Conservation (phyloP, 495 filamentous ascomycete genomes). For the Chaetomium tenue region DNA sequence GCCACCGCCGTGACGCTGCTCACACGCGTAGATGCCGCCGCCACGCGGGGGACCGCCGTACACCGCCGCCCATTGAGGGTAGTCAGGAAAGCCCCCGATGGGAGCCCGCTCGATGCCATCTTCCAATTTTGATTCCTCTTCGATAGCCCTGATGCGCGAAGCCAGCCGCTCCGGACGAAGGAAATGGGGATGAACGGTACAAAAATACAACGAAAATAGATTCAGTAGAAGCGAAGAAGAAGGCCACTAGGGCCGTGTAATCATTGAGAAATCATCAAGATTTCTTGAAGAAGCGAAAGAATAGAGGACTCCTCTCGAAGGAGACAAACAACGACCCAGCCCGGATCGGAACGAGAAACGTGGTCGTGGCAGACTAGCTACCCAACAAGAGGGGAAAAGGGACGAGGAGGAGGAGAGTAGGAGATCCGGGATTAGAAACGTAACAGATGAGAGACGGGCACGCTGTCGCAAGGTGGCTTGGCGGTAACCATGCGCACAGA, state of each 20-base stretch:
- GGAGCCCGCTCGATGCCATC: slow-evolving; percentile 36
- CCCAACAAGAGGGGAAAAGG: slow-evolving; percentile 28
- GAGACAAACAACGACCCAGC: slow-evolving; percentile 31
- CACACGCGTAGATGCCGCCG: not conserved
- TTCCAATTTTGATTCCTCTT: slow-evolving; percentile 29
- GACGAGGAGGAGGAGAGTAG: slow-evolving; percentile 13
- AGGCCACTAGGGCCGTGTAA: slow-evolving; percentile 44
- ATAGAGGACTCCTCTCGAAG: slow-evolving; percentile 29
- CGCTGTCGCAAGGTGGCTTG: not conserved
- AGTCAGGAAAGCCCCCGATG: slow-evolving; percentile 44
- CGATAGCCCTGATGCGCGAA: slow-evolving; percentile 33
- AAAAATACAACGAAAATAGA: slow-evolving; percentile 34
- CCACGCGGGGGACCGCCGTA: slow-evolving; percentile 46
- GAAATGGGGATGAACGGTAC: slow-evolving; percentile 22
- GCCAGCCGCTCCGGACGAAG: slow-evolving; percentile 42
- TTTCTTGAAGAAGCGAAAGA: slow-evolving; percentile 17
- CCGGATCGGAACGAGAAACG: slow-evolving; percentile 37
- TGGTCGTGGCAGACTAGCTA: slow-evolving; percentile 36
- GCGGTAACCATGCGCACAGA: slow-evolving; percentile 3
- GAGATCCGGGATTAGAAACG: slow-evolving; percentile 19
- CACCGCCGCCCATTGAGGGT: slow-evolving; percentile 48
- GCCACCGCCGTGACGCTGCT: slow-evolving; percentile 21
- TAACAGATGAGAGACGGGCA: slow-evolving; percentile 3
- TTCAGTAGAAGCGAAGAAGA: slow-evolving; percentile 34
- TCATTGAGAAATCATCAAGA: slow-evolving; percentile 46